Evolutionary conservation across 441 rosid species (phyloP), one percentile per base, ranked within the genome.

Genomic region (Erodium moschatum): DNA sequence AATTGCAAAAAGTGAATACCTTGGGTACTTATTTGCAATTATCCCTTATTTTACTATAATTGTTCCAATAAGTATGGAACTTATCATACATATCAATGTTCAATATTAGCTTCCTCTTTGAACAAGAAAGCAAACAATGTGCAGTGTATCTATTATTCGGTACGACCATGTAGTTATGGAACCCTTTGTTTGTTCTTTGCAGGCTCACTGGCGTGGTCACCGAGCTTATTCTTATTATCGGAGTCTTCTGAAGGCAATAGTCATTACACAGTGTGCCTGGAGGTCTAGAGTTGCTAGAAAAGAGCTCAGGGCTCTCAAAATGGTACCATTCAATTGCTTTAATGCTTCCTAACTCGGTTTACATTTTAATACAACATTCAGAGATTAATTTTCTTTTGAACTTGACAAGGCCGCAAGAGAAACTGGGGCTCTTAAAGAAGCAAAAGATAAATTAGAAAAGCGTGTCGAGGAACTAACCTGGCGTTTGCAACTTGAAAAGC

Each of bases 381-480:
- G 44, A 50, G 69, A 48, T 73, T 71, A 50, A 78, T 67, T 50
- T 68, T 67, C 18, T 63, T 73, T 71, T 42, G 64, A 61, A 77
- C 76, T 80, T 64, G 64, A 77, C 70, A 81, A 95, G 99, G 98
- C 97, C 80, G 86, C 98, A 69, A 86, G 90, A 73, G 99, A 95
- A 78, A 95, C 99, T 0, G 99, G 99, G 65, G 99, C 98, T 69
- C 98, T 95, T 61, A 89, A 85, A 86, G 97, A 88, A 79, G 98
- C 97, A 46, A 95, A 95, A 74, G 97, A 95, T 84, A 92, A 87
- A 79, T 81, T 92, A 74, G 98, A 95, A 83, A 92, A 95, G 86
- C 96, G 97, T 54, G 98, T 95, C 74, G 99, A 95, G 83, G 99
- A 95, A 79, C 89, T 95, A 71, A 89, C 98, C 67, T 95, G 98